Evolutionary conservation across 225 moss, liverwort and hornwort genomes (phyloP).

Genomic region (Polytrichum formosum): DNA sequence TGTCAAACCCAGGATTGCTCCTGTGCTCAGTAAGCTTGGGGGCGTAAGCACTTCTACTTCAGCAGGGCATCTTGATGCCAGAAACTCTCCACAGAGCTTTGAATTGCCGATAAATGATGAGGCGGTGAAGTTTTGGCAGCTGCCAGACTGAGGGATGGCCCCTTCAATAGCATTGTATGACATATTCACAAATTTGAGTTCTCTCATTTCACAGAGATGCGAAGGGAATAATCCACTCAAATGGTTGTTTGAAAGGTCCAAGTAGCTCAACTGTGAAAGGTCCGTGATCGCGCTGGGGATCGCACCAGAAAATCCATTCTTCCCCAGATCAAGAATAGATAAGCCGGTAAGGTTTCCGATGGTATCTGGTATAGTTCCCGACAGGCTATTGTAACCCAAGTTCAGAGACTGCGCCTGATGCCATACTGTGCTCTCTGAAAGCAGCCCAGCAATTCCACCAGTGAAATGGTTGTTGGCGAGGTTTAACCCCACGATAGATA

Average conservation of each 20-base stretch:
- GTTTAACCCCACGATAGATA: conserved; percentile 60
- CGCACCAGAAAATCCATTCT: conserved; percentile 39
- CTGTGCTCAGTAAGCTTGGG: conserved; percentile 18
- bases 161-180: conserved; percentile 38
- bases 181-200: conserved; percentile 39
- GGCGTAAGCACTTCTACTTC: not conserved
- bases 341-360: conserved; percentile 54
- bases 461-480: conserved; percentile 44
- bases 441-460: conserved; percentile 46
- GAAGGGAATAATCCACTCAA: conserved; percentile 59
- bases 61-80: conserved; percentile 22
- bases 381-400: conserved; percentile 44
- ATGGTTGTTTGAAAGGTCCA: conserved; percentile 59
- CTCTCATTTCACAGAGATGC: conserved; percentile 27
- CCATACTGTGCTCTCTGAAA: conserved; percentile 57
- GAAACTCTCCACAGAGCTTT: conserved; percentile 31
- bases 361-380: conserved; percentile 38
- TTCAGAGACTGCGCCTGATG: conserved; percentile 51
- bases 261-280: conserved; percentile 40
- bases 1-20: conserved; percentile 64
- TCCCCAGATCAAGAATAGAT: conserved; percentile 48
- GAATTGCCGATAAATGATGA: conserved; percentile 27
- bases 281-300: conserved; percentile 61
- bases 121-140: conserved; percentile 20
- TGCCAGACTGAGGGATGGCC: conserved; percentile 29